These are phyloP conservation scores for Citrus cavaleriei DNA, from an alignment of 345 rosid species.

Conservation along the genomic window DNA sequence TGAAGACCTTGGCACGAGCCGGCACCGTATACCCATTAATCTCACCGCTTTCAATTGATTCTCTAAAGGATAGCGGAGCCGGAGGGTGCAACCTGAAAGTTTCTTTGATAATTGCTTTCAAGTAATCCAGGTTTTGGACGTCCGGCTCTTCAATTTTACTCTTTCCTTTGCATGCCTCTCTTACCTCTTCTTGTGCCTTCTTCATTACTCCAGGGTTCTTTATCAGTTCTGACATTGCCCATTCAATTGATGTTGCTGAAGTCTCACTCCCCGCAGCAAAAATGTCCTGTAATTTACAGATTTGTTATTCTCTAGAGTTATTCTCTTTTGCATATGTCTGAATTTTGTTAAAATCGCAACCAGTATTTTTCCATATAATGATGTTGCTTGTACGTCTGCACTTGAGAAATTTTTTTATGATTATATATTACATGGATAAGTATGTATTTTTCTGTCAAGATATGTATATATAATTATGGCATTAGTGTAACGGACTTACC, in stretches of 20 bases:
- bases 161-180: constrained; percentile 6
- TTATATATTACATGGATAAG: not conserved
- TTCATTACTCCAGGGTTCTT: constrained; percentile 6
- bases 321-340: not conserved
- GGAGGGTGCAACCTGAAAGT: constrained; percentile 21
- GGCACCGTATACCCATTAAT: constrained; percentile 22
- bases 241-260: constrained; percentile 17
- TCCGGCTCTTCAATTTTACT: constrained; percentile 10
- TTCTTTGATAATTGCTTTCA: constrained; percentile 18
- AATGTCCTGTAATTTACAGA: constrained; percentile 6
- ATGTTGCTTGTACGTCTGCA: no score
- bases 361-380: no score
- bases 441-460: not conserved
- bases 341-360: no score
- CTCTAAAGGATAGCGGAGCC: constrained; percentile 19
- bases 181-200: constrained; percentile 14
- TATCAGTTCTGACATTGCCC: constrained; percentile 16
- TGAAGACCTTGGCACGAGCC: constrained; percentile 8
- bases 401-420: no score
- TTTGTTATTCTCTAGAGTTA: no score
- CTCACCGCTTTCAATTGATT: constrained; percentile 13
- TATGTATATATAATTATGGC: not conserved
- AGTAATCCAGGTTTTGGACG: constrained; percentile 3
- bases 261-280: constrained; percentile 21
- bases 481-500: not conserved